Conservation (phyloP, 2,329 filamentous ascomycete species). For the Diaporthe capsici region DNA sequence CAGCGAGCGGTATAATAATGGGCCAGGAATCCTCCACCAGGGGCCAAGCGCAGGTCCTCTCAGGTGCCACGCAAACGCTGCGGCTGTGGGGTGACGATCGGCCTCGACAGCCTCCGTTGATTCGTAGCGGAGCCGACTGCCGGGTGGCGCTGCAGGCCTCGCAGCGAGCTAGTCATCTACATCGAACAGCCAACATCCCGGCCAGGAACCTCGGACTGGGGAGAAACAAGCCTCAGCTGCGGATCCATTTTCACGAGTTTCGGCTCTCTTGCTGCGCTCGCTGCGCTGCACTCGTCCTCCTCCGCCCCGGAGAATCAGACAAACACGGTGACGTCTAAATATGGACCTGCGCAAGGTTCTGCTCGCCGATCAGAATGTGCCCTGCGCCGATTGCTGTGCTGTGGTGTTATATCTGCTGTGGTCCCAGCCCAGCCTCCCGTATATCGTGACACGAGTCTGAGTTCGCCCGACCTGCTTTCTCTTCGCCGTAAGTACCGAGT, state of each 20-base stretch:
- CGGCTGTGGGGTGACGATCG: conserved; percentile 32
- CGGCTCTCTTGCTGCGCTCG: background rate
- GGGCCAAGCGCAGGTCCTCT: conserved; percentile 30
- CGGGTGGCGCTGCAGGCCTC: conserved; percentile 33
- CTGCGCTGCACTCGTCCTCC: conserved; percentile 11
- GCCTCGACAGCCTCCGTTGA: conserved; percentile 22
- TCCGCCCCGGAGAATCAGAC: conserved; percentile 28
- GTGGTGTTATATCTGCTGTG: conserved; percentile 26
- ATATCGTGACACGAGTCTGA: conserved; percentile 26
- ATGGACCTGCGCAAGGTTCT: conserved; percentile 39
- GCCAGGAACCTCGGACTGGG: conserved; percentile 16
- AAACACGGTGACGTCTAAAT: conserved; percentile 37
- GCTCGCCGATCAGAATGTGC: conserved; percentile 39
- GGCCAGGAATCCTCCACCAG: background rate
- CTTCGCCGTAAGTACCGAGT: conserved; percentile 8
- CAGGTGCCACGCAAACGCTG: conserved; percentile 34
- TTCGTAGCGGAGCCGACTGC: conserved; percentile 27
- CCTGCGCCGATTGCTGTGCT: conserved; percentile 28
- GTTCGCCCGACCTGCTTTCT: conserved; percentile 19
- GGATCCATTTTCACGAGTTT: conserved; percentile 34
- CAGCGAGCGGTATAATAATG: conserved; percentile 11
- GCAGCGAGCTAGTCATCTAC: conserved; percentile 29
- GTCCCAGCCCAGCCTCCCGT: conserved; percentile 29
- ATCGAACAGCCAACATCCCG: conserved; percentile 17
- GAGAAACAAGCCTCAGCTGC: conserved; percentile 35